These are phyloP conservation scores for Hordeum marinum DNA, from an alignment of 176 grass and related monocot genomes.

Conservation along the genomic window DNA sequence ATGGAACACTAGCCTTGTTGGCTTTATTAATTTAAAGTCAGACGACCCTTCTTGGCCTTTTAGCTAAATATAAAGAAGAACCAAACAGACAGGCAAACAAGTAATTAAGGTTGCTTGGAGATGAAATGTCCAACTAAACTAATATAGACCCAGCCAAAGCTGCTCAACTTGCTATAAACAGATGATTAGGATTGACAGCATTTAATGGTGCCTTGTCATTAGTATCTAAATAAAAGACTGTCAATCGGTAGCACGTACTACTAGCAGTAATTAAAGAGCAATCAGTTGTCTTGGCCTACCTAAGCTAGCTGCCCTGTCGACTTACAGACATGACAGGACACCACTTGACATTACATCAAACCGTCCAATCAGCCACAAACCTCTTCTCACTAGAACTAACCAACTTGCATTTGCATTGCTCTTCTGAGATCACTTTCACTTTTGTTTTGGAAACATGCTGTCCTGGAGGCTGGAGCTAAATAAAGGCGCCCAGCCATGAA, in stretches of 20 bases:
- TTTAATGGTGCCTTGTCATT: not conserved
- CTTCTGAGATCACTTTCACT: not conserved
- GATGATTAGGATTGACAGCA: not conserved
- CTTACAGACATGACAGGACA: not conserved
- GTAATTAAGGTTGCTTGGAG: conserved; percentile 15
- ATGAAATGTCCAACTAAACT: conserved; percentile 21
- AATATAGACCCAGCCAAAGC: not conserved
- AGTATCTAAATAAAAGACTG: not conserved
- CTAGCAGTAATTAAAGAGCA: not conserved
- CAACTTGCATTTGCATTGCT: not conserved
- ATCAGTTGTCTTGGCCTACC: not conserved
- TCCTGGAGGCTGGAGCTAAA: not conserved
- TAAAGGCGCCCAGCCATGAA: not conserved
- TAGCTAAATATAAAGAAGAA: too few relatives aligned
- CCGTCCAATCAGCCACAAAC: not conserved
- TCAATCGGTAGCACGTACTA: not conserved
- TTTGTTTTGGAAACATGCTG: not conserved
- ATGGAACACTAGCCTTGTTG: too few relatives aligned
- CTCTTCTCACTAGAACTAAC: not conserved
- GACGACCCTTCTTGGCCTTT: too few relatives aligned
- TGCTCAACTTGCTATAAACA: not conserved
- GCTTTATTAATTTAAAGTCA: too few relatives aligned
- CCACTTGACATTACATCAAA: conserved; percentile 1
- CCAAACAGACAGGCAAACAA: not conserved
- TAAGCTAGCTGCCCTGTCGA: not conserved